Base-by-base conservation (phyloP, 1,284 basidiomycete genomes). In the Athelia sp. region DNA sequence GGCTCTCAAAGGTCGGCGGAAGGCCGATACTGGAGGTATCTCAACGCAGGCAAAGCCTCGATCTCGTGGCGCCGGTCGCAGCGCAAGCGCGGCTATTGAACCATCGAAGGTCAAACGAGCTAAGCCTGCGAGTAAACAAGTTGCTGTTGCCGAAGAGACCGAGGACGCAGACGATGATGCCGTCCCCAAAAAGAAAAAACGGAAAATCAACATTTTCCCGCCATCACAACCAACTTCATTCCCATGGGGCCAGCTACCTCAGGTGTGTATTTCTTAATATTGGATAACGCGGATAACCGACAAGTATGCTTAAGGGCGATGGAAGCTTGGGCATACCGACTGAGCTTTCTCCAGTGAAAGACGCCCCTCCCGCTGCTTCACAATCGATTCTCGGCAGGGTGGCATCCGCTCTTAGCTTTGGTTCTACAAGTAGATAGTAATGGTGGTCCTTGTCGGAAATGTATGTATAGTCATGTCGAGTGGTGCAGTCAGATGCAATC, bases 341-440 rank as follows among this genome's bases (percentile, higher is more conserved):
- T 1, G 65, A 67, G 31, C 65, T 87, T 22, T 84, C 82, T 2
- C 84, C 84, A 13, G 71, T 87, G 49, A 83, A 81, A 55, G 75
- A 77, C 40, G 68, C 71, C 1, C n/a, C 15, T 40, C 19, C 15
- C 11, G 71, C 75, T 3, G 63, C 62, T 0, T 66, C 66, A 22
- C 70, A 80, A 49, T 72, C 73, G 14, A 66, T 65, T 23, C 59
- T 71, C 24, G 68, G 65, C 14, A 67, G 65, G 42, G 56, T 65
- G 36, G 57, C n/a, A 8, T 44, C 43, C 43, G 14, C 22, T 18
- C 22, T 44, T 45, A 19, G 32, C 13, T 18, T 4, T 47, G 21
- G 22, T 22, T 31, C 34, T 56, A n/a, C n/a, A n/a, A n/a, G n/a
- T n/a, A 60, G 51, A 46, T 40, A 40, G 19, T 40, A n/a, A 29